Conservation (phyloP, 2,329 filamentous ascomycete genomes). For the Fonsecaea multimorphosa region DNA sequence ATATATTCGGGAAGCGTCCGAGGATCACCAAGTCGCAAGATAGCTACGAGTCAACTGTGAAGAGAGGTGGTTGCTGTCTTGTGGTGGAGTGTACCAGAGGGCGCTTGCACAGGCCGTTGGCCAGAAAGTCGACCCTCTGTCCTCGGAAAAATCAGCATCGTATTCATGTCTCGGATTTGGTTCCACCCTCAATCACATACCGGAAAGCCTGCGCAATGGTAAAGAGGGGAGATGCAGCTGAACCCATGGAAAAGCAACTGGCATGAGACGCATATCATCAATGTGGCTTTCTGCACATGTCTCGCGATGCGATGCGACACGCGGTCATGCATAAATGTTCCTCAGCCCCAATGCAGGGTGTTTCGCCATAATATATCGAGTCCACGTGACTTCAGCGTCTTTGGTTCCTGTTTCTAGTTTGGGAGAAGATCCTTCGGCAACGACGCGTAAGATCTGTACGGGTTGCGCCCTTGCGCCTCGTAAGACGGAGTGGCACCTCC, state of each 20-base stretch:
- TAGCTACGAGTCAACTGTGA: no score
- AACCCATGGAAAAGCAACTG: neutral
- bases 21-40: neutral
- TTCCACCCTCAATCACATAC: neutral
- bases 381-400: neutral
- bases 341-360: neutral
- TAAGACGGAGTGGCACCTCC: constrained; percentile 2
- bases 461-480: constrained; percentile 1
- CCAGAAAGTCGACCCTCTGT: no score
- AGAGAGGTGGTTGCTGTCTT: no score
- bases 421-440: neutral
- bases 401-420: constrained; percentile 2
- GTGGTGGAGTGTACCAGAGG: no score
- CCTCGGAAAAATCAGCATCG: neutral
- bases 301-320: neutral
- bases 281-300: neutral
- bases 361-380: neutral
- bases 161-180: constrained; percentile 9
- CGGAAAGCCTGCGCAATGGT: neutral
- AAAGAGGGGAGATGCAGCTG: neutral
- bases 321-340: neutral
- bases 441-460: constrained; percentile 5
- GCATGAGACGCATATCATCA: neutral
- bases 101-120: no score
- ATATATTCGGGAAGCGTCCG: neutral